Conservation (phyloP, 495 filamentous ascomycete species). For the Acidiella bohemica region DNA sequence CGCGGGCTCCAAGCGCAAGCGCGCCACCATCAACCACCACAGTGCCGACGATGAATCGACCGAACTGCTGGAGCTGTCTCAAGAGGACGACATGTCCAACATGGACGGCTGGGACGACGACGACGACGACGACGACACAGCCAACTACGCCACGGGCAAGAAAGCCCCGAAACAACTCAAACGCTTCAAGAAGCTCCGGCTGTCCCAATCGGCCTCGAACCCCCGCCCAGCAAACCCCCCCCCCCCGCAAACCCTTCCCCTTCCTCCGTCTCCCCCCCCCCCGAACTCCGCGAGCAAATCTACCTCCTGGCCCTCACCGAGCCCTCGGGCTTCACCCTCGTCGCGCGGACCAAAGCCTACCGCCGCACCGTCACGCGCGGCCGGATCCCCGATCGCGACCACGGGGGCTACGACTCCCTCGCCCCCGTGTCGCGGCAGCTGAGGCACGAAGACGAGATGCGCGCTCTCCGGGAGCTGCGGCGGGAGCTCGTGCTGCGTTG, state of each 20-base stretch:
- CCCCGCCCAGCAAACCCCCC: not conserved
- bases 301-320: conserved; percentile 21
- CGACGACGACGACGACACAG: not conserved
- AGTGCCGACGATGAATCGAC: conserved; percentile 14
- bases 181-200: not conserved
- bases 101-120: conserved; percentile 9
- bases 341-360: conserved; percentile 13
- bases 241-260: conserved; percentile 19
- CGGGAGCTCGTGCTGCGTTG: conserved; percentile 16
- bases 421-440: too few species aligned
- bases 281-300: conserved; percentile 23
- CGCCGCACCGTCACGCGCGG: conserved; percentile 20
- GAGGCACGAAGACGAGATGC: not conserved
- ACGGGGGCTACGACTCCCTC: not conserved
- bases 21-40: conserved; percentile 19
- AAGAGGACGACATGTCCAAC: too few species aligned
- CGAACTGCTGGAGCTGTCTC: conserved; percentile 4
- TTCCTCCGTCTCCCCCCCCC: conserved; percentile 22
- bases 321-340: conserved; percentile 14
- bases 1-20: conserved; percentile 25
- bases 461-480: not conserved
- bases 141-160: conserved; percentile 5
- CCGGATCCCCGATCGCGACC: not conserved
- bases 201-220: not conserved
- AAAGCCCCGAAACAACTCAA: not conserved